Evolutionary conservation across 176 grass and related monocot species (phyloP).

Genomic region (Tillandsia leiboldiana): DNA sequence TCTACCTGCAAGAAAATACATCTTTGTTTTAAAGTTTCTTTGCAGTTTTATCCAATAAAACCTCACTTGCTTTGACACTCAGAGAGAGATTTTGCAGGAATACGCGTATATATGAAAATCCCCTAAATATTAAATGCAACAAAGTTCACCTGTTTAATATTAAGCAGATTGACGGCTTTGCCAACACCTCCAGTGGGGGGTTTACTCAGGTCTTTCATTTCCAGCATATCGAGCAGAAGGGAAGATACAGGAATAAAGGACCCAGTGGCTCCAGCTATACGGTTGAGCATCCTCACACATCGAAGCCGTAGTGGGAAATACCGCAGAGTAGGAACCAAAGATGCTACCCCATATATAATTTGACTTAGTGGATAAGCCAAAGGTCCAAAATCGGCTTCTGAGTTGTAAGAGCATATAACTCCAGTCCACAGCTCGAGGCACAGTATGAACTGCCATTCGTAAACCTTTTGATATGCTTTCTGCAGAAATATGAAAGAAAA

Average conservation of each 20-base stretch:
- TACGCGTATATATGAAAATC: too few species aligned
- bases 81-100: too few species aligned
- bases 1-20: conserved; percentile 52
- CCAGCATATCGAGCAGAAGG: conserved; percentile 74
- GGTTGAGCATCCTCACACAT: conserved; percentile 88
- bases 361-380: conserved; percentile 85
- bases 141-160: conserved; percentile 73
- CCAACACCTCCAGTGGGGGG: conserved; percentile 65
- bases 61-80: too few species aligned
- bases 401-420: conserved; percentile 55
- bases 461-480: conserved; percentile 91
- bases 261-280: conserved; percentile 71
- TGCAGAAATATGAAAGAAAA: conserved; percentile 27
- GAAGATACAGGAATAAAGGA: conserved; percentile 71
- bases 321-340: conserved; percentile 60
- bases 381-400: conserved; percentile 59
- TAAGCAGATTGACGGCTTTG: conserved; percentile 80
- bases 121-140: conserved; percentile 1
- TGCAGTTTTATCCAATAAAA: too few species aligned
- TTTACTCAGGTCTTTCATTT: conserved; percentile 90
- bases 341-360: conserved; percentile 82
- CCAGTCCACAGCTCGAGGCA: conserved; percentile 92
- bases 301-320: conserved; percentile 81
- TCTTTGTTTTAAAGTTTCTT: too few species aligned
- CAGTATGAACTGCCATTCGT: conserved; percentile 98